Evolutionary conservation across 192 early-diverging fungal species (phyloP).

Genomic region (Kappamyces sp.): DNA sequence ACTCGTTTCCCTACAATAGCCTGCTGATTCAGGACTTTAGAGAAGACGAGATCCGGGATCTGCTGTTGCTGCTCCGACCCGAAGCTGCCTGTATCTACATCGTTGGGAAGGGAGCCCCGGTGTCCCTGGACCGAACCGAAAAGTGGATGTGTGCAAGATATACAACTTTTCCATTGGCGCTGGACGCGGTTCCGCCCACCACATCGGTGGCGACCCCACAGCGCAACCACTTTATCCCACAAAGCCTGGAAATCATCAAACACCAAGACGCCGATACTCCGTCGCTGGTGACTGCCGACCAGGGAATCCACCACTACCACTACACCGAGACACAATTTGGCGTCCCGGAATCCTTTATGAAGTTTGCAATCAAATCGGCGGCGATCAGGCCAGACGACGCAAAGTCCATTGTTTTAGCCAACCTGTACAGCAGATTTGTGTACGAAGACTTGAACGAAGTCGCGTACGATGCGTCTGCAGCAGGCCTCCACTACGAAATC

Average conservation of each 20-base stretch:
- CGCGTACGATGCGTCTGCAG: slow-evolving; percentile 27
- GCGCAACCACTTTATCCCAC: slow-evolving; percentile 30
- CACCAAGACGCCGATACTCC: slow-evolving; percentile 5
- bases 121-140: slow-evolving; percentile 20
- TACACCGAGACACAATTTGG: slow-evolving; percentile 25
- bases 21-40: slow-evolving; percentile 25
- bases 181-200: slow-evolving; percentile 1
- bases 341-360: slow-evolving; percentile 25
- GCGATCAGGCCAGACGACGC: slow-evolving; percentile 28
- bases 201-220: slow-evolving; percentile 17
- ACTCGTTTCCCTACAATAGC: slow-evolving; percentile 25
- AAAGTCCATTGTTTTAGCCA: slow-evolving; percentile 15
- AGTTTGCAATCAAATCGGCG: slow-evolving; percentile 30
- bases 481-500: slow-evolving; percentile 31
- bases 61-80: slow-evolving; percentile 19
- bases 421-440: slow-evolving; percentile 32
- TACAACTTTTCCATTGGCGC: slow-evolving; percentile 6
- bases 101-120: slow-evolving; percentile 13
- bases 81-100: slow-evolving; percentile 19
- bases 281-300: slow-evolving; percentile 14
- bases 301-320: slow-evolving; percentile 16
- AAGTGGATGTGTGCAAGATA: slow-evolving; percentile 42
- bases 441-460: slow-evolving; percentile 28
- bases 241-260: slow-evolving; percentile 17
- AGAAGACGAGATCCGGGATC: not conserved